Conservation (phyloP, 768 basidiomycete species). For the Termitomyces sp. region DNA sequence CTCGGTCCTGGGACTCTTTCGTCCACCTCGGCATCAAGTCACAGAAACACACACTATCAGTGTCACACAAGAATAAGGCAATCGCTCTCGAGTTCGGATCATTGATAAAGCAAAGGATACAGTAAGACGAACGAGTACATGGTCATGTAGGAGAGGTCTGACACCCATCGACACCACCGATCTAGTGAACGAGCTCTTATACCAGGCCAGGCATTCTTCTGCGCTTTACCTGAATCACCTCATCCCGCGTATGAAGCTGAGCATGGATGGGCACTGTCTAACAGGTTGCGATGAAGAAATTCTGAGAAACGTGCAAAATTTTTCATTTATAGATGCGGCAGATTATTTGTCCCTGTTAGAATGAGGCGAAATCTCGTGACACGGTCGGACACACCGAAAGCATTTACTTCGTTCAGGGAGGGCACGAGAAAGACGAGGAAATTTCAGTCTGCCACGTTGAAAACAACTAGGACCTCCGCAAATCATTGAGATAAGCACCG, state of each 20-base stretch:
- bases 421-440: too few relatives aligned
- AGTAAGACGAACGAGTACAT: not conserved
- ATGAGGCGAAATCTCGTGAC: too few relatives aligned
- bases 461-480: too few relatives aligned
- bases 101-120: not conserved
- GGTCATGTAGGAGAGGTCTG: constrained; percentile 61
- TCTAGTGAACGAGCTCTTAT: constrained; percentile 56
- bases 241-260: constrained; percentile 37
- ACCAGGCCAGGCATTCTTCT: constrained; percentile 52
- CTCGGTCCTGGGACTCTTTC: not conserved
- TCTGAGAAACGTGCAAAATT: not conserved
- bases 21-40: not conserved
- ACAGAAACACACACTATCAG: not conserved
- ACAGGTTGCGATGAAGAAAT: constrained; percentile 47
- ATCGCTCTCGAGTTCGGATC: not conserved
- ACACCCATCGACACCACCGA: constrained; percentile 53
- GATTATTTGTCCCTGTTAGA: not conserved
- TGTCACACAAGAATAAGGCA: not conserved
- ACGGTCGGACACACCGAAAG: too few relatives aligned
- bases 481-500: too few relatives aligned
- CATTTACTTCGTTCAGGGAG: too few relatives aligned
- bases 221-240: constrained; percentile 71
- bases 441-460: too few relatives aligned
- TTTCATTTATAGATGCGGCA: constrained; percentile 1
- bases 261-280: constrained; percentile 72